Conservation (phyloP, 176 grass and related monocot genomes). For the Paspalum vaginatum region DNA sequence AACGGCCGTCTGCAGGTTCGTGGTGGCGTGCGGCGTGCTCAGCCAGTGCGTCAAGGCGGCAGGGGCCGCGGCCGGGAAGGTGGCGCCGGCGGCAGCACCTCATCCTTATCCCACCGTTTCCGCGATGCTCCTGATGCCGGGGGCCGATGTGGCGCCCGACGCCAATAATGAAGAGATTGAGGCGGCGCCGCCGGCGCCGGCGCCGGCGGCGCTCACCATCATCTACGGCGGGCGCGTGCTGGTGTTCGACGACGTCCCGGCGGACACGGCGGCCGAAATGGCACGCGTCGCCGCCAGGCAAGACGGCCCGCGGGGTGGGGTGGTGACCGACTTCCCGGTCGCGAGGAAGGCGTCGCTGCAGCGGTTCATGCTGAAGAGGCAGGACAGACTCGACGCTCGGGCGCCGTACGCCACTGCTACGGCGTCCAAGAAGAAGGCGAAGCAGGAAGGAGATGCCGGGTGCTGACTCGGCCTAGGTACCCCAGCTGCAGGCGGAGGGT, state of each 20-base stretch:
- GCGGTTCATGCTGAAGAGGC: constrained; percentile 72
- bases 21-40: not conserved
- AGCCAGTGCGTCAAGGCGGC: not conserved
- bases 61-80: not conserved
- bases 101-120: not conserved
- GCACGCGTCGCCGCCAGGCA: constrained; percentile 12
- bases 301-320: not conserved
- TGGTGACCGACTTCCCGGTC: constrained; percentile 44
- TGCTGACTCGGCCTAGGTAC: no score
- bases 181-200: no score
- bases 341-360: constrained; percentile 70
- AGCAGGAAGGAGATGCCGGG: no score
- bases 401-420: constrained; percentile 5
- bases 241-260: constrained; percentile 60
- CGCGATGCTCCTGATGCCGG: constrained; percentile 28
- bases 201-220: constrained; percentile 44
- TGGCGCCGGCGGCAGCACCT: no score
- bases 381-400: constrained; percentile 42
- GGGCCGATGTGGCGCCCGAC: not conserved
- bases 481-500: no score
- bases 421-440: not conserved
- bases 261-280: constrained; percentile 50
- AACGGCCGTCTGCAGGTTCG: no score
- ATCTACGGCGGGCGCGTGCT: constrained; percentile 55
- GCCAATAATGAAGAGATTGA: not conserved